Conservation (phyloP, 306 rosid genomes). For the Dryas octopetala region DNA sequence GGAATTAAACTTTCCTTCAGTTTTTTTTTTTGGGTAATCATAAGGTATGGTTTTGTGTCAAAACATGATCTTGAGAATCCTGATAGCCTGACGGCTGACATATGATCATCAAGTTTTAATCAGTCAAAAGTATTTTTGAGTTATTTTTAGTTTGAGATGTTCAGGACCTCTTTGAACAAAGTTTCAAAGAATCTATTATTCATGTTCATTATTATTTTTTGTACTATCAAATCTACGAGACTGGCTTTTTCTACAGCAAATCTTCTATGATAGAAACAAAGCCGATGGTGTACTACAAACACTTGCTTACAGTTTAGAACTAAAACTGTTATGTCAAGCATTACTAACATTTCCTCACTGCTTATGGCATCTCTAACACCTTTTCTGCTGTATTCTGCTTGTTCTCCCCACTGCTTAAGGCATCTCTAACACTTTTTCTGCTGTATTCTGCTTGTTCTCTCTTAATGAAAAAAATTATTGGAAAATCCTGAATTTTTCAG, state of each 20-base stretch:
- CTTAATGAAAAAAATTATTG: constrained; percentile 6
- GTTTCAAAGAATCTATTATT: too few relatives aligned
- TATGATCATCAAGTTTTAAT: neutral
- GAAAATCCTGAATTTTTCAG: constrained; percentile 45
- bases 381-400: neutral
- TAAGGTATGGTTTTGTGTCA: too few relatives aligned
- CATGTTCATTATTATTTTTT: neutral
- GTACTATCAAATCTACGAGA: neutral
- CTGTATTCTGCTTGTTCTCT: neutral
- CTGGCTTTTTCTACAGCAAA: neutral
- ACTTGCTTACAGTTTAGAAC: neutral
- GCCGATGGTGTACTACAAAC: neutral
- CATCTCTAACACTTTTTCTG: neutral
- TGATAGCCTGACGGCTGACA: neutral
- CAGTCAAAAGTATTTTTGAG: neutral
- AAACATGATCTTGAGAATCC: neutral
- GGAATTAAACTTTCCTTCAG: too few relatives aligned
- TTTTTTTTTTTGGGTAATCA: too few relatives aligned
- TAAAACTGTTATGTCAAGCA: neutral
- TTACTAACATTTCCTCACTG: neutral
- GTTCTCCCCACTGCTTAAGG: neutral
- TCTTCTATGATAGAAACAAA: neutral
- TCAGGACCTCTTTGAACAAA: neutral
- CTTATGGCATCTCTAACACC: neutral
- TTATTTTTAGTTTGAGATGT: neutral